Evolutionary conservation across 1,139 yeast species (phyloP).

Genomic region (Debaryomyces fabryi): DNA sequence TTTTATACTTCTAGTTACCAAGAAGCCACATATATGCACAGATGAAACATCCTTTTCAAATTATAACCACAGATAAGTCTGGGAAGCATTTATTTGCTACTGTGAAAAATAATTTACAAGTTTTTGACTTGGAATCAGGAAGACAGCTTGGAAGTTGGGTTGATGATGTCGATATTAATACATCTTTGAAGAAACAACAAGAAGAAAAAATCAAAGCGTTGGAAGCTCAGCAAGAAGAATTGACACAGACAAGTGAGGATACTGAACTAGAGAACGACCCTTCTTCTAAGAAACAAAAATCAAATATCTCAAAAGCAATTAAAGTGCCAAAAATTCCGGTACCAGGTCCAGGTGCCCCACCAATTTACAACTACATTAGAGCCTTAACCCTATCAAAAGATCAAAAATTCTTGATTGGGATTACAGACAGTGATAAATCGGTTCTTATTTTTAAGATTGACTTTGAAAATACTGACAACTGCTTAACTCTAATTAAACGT

Average conservation of each 20-base stretch:
- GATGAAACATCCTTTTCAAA: slow-evolving; percentile 74
- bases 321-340: slow-evolving; percentile 58
- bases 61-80: slow-evolving; percentile 42
- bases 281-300: slow-evolving; percentile 32
- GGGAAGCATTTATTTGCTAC: slow-evolving; percentile 56
- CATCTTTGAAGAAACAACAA: slow-evolving; percentile 48
- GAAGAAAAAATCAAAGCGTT: slow-evolving; percentile 38
- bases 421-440: slow-evolving; percentile 84
- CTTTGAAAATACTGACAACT: slow-evolving; percentile 26
- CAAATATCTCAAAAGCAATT: slow-evolving; percentile 28
- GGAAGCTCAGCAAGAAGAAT: slow-evolving; percentile 24
- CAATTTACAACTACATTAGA: slow-evolving; percentile 65
- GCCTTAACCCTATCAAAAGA: slow-evolving; percentile 52
- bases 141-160: slow-evolving; percentile 55
- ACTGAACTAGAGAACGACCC: slow-evolving; percentile 21
- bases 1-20: slow-evolving; percentile 10
- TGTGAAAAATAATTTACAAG: slow-evolving; percentile 58
- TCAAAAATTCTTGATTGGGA: slow-evolving; percentile 60
- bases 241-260: slow-evolving; percentile 10
- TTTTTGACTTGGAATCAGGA: slow-evolving; percentile 40
- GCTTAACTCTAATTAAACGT: slow-evolving; percentile 60
- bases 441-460: slow-evolving; percentile 61
- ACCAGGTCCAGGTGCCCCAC: slow-evolving; percentile 72
- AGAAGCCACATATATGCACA: not conserved
- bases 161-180: slow-evolving; percentile 52